phyloP scores from a whole-genome alignment of 148 eudicot species.

The Rhododendron henanense region DNA sequence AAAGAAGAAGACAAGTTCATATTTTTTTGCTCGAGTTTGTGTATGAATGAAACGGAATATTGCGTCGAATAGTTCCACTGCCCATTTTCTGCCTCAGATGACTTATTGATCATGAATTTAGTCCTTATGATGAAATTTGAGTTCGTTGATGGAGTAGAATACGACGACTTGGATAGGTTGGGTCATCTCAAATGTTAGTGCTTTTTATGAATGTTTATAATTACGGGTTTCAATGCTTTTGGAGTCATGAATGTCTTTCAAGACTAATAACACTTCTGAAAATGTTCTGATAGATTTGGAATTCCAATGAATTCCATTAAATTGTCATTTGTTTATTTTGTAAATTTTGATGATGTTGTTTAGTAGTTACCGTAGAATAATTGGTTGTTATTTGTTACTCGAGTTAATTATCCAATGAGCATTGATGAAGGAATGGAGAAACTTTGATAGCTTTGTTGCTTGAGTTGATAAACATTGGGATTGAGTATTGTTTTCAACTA shows the following conservation, averaged over 20 bases:
- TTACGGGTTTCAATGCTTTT: neutral
- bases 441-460: neutral
- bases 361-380: neutral
- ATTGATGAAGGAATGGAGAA: neutral
- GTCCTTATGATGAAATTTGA: neutral
- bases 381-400: neutral
- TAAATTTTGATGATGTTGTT: neutral
- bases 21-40: neutral
- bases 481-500: neutral
- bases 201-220: neutral
- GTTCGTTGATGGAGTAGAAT: neutral
- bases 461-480: neutral
- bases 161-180: neutral
- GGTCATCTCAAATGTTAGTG: neutral
- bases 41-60: neutral
- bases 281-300: neutral
- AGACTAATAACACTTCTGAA: neutral
- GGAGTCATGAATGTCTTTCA: neutral
- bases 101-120: neutral
- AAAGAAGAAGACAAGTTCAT: neutral
- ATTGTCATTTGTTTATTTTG: neutral
- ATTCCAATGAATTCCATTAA: neutral
- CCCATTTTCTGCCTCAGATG: neutral
- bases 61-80: neutral
- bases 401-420: neutral